phyloP scores from a whole-genome alignment of 768 basidiomycete species.

The Agrocybe chaxingu region DNA sequence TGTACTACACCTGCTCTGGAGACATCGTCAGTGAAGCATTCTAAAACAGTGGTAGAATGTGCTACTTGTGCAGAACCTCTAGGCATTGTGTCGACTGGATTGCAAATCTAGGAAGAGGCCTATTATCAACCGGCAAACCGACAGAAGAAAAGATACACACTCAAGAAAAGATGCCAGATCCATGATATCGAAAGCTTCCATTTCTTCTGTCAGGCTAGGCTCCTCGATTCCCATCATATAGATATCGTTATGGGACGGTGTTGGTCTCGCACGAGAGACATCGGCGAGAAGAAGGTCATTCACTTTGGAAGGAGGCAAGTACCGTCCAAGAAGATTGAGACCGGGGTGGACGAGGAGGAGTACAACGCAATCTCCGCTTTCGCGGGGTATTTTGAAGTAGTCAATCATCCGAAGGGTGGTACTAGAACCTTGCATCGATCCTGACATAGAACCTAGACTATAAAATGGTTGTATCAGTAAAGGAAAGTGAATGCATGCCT shows the following conservation, averaged over 20 bases:
- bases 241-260: conserved; percentile 44
- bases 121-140: background rate
- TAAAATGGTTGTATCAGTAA: background rate
- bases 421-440: conserved; percentile 47
- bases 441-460: conserved; percentile 50
- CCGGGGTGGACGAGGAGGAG: conserved; percentile 73
- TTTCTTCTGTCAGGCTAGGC: conserved; percentile 43
- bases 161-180: conserved; percentile 76
- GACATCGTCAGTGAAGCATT: conserved; percentile 1
- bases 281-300: conserved; percentile 68
- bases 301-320: conserved; percentile 62
- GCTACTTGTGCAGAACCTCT: conserved; percentile 60
- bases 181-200: conserved; percentile 67
- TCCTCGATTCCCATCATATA: conserved; percentile 50
- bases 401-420: conserved; percentile 59
- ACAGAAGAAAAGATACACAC: conserved; percentile 31
- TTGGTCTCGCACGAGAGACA: conserved; percentile 35
- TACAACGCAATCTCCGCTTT: conserved; percentile 65
- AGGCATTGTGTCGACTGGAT: conserved; percentile 73
- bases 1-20: conserved; percentile 56
- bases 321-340: conserved; percentile 64
- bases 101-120: conserved; percentile 48
- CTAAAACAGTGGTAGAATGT: conserved; percentile 5
- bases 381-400: conserved; percentile 62
- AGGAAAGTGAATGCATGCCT: background rate